Evolutionary conservation across 306 rosid species (phyloP).

Genomic region (Quercus rubra): DNA sequence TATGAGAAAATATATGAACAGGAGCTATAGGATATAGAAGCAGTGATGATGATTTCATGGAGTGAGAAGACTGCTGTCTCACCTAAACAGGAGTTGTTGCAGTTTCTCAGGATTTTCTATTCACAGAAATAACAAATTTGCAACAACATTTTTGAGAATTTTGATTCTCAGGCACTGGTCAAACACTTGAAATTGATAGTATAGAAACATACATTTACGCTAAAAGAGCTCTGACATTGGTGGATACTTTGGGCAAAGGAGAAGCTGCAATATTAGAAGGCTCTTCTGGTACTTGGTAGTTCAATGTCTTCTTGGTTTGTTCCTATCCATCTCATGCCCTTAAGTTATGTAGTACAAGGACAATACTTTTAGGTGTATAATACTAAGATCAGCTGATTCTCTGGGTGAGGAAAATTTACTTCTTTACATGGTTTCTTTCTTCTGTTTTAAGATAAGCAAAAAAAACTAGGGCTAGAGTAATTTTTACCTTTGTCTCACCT

Average conservation of each 20-base stretch:
- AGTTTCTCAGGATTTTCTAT: no score
- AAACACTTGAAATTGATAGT: no score
- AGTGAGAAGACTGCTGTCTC: no score
- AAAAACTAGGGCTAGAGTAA: neutral
- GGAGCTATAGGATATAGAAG: neutral
- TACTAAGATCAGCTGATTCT: neutral
- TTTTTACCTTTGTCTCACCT: neutral
- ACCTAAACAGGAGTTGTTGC: no score
- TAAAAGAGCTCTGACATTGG: neutral
- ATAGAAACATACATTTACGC: no score
- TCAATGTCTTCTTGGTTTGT: neutral
- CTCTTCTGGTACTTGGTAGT: neutral
- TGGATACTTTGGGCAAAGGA: neutral
- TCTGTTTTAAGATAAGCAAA: neutral
- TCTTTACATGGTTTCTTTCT: neutral
- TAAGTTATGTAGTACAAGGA: neutral
- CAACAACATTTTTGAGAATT: no score
- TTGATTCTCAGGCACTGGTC: no score
- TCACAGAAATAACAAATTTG: no score
- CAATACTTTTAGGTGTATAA: neutral
- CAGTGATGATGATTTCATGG: neutral
- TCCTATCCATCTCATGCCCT: no score
- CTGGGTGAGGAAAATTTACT: neutral
- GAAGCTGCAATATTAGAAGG: no score
- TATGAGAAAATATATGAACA: no score